Evolutionary conservation across 129 eudicot species (phyloP), one percentile per base, ranked within the genome.

Genomic region (Cynara cardunculus): DNA sequence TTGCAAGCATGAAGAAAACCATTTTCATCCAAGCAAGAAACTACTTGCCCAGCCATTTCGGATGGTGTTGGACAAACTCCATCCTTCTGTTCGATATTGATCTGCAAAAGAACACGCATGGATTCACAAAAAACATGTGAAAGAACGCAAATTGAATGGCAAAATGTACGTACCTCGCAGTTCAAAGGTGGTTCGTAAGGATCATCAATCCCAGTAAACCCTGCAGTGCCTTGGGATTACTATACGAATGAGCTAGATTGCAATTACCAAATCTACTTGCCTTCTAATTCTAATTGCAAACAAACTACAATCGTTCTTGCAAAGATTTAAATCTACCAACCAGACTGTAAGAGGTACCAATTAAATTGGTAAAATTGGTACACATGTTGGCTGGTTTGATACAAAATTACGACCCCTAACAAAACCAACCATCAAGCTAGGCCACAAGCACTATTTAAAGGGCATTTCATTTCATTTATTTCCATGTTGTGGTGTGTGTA

Each of bases 181-280:
- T 89, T 89, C 80, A 89, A 71, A 72, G 99, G 99, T 26, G 91
- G 88, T 83, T 95, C 99, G 41, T 95, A 95, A 71, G 99, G 99
- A 89, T 95, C 97, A 79, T 95, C 97, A 69, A 95, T 90, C 61
- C 99, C 99, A 62, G 99, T 95, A 88, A 95, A 95, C 72, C 99
- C 99, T 95, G 93, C 84, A 87, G 28, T 65, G 27, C 61, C 31
- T 65, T 75, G 59, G 32, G 26, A 77, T 77, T 19, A 56, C 35
- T 56, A 56, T 56, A 56, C 5, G 24, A 56, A 69, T 83, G 30
- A 77, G 76, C 25, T 34, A 25, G 56, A 41, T 39, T 34, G 71
- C 14, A 34, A 74, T 73, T 10, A 59, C 24, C 65, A 56, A 56
- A 56, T n/a, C 65, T 56, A 56, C 65, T 56, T 56, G 65, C 65